Evolutionary conservation across 2,329 filamentous ascomycete species (phyloP).

Genomic region (Teratosphaeria zuluensis): DNA sequence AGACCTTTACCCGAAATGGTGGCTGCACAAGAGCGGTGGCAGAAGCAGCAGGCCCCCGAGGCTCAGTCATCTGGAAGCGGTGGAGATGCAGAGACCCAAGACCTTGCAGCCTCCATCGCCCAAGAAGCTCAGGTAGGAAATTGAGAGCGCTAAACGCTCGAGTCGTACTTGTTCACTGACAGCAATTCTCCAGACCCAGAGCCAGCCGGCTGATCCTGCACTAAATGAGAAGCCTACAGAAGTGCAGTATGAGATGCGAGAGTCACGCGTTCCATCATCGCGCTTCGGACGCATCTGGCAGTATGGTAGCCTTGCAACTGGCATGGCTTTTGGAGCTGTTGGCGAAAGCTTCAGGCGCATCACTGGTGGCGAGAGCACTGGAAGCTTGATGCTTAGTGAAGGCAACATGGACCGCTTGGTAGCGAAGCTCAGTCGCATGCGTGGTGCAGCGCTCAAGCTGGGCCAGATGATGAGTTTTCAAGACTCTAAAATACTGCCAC

Average conservation of each 20-base stretch:
- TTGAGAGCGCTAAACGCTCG: not conserved
- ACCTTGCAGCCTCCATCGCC: constrained; percentile 28
- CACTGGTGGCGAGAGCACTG: constrained; percentile 55
- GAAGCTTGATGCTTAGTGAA: constrained; percentile 78
- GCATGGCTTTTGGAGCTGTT: constrained; percentile 89
- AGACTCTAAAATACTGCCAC: constrained; percentile 88
- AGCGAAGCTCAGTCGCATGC: constrained; percentile 86
- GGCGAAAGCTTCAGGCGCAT: constrained; percentile 74
- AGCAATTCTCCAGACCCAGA: constrained; percentile 1
- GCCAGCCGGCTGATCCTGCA: not conserved
- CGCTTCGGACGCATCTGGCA: constrained; percentile 86
- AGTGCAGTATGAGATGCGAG: constrained; percentile 58
- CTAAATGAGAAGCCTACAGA: constrained; percentile 3
- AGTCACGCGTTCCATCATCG: constrained; percentile 84
- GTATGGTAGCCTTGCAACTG: constrained; percentile 83
- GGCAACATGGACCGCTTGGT: constrained; percentile 91
- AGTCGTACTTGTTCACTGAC: constrained; percentile 3
- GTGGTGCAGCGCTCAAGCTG: constrained; percentile 90
- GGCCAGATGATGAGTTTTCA: constrained; percentile 99
- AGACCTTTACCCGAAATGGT: constrained; percentile 26
- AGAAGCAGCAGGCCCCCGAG: constrained; percentile 6
- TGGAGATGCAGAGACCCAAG: constrained; percentile 27
- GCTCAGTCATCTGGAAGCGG: not conserved
- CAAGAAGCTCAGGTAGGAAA: constrained; percentile 21
- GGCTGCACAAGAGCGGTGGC: constrained; percentile 16